These are phyloP conservation scores for Diaporthe destruens DNA, from an alignment of 2,329 filamentous ascomycete genomes.

Conservation along the genomic window DNA sequence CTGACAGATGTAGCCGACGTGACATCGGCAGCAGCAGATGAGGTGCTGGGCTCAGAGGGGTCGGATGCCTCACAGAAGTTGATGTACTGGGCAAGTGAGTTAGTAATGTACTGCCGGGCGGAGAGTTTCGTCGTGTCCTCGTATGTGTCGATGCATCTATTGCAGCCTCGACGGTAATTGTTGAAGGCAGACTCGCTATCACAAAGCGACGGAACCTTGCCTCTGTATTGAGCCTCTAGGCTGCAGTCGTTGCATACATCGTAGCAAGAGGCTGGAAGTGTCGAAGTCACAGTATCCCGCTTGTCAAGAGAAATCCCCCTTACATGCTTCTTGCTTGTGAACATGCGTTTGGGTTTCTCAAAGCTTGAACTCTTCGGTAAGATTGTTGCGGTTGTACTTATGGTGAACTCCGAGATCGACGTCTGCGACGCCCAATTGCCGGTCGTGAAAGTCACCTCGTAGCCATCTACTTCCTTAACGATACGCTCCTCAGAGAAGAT, in stretches of 20 bases:
- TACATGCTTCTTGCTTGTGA: slow-evolving; percentile 35
- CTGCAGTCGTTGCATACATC: slow-evolving; percentile 64
- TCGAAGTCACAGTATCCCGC: slow-evolving; percentile 51
- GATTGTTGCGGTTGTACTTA: slow-evolving; percentile 36
- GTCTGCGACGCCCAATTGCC: slow-evolving; percentile 69
- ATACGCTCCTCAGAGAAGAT: slow-evolving; percentile 66
- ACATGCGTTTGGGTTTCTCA: slow-evolving; percentile 41
- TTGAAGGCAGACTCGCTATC: slow-evolving; percentile 56
- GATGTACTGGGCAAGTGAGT: slow-evolving; percentile 59
- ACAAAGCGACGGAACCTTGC: slow-evolving; percentile 64
- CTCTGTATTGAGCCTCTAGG: slow-evolving; percentile 59
- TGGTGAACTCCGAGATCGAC: slow-evolving; percentile 57
- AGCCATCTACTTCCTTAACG: slow-evolving; percentile 52
- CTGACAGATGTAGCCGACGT: slow-evolving; percentile 32
- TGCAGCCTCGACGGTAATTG: slow-evolving; percentile 54
- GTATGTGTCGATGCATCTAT: slow-evolving; percentile 54
- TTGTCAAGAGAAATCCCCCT: slow-evolving; percentile 49
- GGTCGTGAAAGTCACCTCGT: slow-evolving; percentile 61
- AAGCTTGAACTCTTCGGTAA: slow-evolving; percentile 38
- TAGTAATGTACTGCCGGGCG: slow-evolving; percentile 51
- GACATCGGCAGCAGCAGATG: slow-evolving; percentile 42
- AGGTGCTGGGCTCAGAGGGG: slow-evolving; percentile 41
- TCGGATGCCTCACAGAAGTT: slow-evolving; percentile 56
- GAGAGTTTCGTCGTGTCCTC: slow-evolving; percentile 46
- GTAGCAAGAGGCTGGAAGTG: slow-evolving; percentile 64